phyloP scores from a whole-genome alignment of 1,284 basidiomycete genomes.

The Papiliotrema flavescens region DNA sequence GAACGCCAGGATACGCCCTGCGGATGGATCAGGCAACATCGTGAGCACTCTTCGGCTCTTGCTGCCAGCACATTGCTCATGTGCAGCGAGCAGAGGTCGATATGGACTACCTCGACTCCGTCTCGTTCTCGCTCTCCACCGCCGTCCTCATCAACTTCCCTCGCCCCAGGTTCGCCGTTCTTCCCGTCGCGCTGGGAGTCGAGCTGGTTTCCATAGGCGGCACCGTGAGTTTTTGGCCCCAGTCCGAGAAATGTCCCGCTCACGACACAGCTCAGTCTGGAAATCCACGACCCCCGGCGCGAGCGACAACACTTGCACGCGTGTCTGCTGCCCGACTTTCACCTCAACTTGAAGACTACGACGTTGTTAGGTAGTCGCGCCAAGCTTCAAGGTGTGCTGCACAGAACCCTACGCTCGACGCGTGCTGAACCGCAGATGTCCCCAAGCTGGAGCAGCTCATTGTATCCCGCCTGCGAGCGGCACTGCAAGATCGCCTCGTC shows the following conservation, averaged over 20 bases:
- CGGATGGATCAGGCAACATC: slow-evolving; percentile 53
- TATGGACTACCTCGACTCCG: slow-evolving; percentile 55
- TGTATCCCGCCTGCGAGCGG: slow-evolving; percentile 51
- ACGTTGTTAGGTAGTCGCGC: slow-evolving; percentile 56
- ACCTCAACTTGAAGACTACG: slow-evolving; percentile 54
- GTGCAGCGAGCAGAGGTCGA: slow-evolving; percentile 55
- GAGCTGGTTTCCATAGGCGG: slow-evolving; percentile 55
- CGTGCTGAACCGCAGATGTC: slow-evolving; percentile 46
- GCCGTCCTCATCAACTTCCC: slow-evolving; percentile 58
- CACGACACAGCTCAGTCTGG: slow-evolving; percentile 35
- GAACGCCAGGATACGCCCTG: slow-evolving; percentile 55
- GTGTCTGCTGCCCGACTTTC: slow-evolving; percentile 57
- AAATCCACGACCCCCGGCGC: slow-evolving; percentile 37
- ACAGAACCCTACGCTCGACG: not conserved
- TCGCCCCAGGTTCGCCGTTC: slow-evolving; percentile 55
- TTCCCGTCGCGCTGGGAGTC: slow-evolving; percentile 55
- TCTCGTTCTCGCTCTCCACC: slow-evolving; percentile 55
- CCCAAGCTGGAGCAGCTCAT: slow-evolving; percentile 60
- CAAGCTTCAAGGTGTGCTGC: slow-evolving; percentile 52
- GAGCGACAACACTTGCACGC: slow-evolving; percentile 51
- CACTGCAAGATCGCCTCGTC: slow-evolving; percentile 54
- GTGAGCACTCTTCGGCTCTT: slow-evolving; percentile 30
- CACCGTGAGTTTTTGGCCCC: slow-evolving; percentile 43
- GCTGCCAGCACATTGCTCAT: not conserved
- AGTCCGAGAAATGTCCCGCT: slow-evolving; percentile 1